Conservation (phyloP, 306 rosid genomes). For the Trifolium pratense region DNA sequence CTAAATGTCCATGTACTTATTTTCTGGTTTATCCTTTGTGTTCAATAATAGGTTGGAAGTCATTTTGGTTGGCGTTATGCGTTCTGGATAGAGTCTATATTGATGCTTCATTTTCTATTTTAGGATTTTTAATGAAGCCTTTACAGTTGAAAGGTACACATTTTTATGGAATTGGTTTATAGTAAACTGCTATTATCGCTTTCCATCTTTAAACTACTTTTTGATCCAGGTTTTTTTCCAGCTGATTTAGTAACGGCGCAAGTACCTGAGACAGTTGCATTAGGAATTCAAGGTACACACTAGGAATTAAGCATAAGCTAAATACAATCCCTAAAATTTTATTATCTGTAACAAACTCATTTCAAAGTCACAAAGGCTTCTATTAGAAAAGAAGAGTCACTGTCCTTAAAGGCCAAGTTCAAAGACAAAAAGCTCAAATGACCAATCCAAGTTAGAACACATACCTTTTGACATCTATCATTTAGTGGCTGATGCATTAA, state of each 20-base stretch:
- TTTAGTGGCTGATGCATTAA: slow-evolving; percentile 17
- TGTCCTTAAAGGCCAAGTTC: slow-evolving; percentile 44
- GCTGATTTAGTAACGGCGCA: slow-evolving; percentile 47
- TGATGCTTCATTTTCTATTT: slow-evolving; percentile 85
- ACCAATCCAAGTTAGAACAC: slow-evolving; percentile 57
- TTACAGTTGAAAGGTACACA: slow-evolving; percentile 73
- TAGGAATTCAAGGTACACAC: slow-evolving; percentile 59
- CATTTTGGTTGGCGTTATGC: slow-evolving; percentile 74
- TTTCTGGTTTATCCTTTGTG: slow-evolving; percentile 22
- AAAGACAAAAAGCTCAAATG: slow-evolving; percentile 44
- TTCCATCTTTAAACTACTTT: slow-evolving; percentile 39
- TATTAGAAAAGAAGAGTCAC: slow-evolving; percentile 46
- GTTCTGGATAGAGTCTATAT: slow-evolving; percentile 67
- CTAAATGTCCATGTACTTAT: neutral
- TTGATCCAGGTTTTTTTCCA: slow-evolving; percentile 61
- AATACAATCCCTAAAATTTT: too few relatives aligned
- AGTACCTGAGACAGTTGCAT: slow-evolving; percentile 38
- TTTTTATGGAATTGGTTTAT: slow-evolving; percentile 33
- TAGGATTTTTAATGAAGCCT: slow-evolving; percentile 76
- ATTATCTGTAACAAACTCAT: slow-evolving; percentile 37
- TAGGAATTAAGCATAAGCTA: neutral
- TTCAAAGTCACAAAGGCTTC: slow-evolving; percentile 49
- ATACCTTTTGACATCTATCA: slow-evolving; percentile 34
- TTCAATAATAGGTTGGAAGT: slow-evolving; percentile 66
- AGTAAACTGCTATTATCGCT: slow-evolving; percentile 14